Percentiles rank a stretch among this genome's conserved stretches.
Conservation (phyloP, 139 green algal species). For the Coccomyxa sp. region DNA sequence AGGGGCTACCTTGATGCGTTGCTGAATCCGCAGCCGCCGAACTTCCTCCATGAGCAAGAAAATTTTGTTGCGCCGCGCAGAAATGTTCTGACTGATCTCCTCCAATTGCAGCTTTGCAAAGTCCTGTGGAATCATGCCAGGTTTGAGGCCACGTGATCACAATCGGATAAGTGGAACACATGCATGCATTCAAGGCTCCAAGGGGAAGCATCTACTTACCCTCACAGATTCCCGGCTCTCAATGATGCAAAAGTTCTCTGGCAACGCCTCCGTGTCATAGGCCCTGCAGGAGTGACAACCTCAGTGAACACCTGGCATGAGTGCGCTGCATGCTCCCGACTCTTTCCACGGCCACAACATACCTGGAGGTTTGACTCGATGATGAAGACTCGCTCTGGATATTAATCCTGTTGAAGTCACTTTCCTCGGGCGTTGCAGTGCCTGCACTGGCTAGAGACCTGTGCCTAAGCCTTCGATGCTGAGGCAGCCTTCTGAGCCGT, state of each 20-base stretch:
- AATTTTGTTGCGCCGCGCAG: constrained; percentile 75
- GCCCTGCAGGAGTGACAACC: background rate
- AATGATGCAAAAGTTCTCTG: constrained; percentile 92
- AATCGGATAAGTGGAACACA: too few relatives aligned
- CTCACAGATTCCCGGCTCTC: constrained; percentile 84
- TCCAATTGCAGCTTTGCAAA: constrained; percentile 78
- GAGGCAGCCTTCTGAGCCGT: too few relatives aligned
- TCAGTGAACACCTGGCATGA: background rate
- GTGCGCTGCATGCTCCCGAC: too few relatives aligned
- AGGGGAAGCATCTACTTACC: constrained; percentile 19
- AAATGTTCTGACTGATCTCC: constrained; percentile 77
- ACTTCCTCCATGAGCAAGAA: constrained; percentile 99
- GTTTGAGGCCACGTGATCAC: too few relatives aligned
- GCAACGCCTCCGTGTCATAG: constrained; percentile 23
- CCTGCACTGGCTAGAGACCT: too few relatives aligned
- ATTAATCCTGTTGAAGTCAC: too few relatives aligned
- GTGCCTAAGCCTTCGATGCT: too few relatives aligned
- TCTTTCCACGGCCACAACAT: too few relatives aligned
- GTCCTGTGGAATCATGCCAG: constrained; percentile 36
- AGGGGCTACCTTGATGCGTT: constrained; percentile 68
- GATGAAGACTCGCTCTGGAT: too few relatives aligned
- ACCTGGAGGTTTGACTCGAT: too few relatives aligned
- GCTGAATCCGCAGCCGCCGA: constrained; percentile 89
- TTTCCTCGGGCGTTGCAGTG: too few relatives aligned
- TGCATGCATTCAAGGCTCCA: too few relatives aligned